Evolutionary conservation across 2,329 filamentous ascomycete genomes (phyloP).

Genomic region (Remersonia thermophila): DNA sequence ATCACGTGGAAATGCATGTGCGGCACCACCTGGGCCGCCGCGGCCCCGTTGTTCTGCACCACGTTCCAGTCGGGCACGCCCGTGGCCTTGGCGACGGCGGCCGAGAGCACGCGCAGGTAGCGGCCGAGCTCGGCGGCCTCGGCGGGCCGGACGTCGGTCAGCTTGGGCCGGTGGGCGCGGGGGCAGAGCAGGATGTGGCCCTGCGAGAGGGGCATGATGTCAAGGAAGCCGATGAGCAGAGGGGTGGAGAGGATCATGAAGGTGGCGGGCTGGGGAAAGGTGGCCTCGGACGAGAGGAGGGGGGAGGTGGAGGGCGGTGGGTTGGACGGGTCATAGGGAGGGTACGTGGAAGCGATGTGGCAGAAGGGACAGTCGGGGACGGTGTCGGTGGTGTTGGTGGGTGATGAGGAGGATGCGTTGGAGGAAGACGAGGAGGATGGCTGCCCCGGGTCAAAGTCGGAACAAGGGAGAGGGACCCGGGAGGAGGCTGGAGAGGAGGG

Average conservation of each 20-base stretch:
- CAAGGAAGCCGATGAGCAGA: constrained; percentile 73
- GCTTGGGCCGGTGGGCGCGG: constrained; percentile 62
- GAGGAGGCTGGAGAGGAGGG: too few species aligned
- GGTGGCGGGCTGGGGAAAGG: constrained; percentile 31
- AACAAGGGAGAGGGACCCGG: too few species aligned
- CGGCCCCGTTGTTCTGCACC: constrained; percentile 86
- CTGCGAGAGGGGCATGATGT: constrained; percentile 76
- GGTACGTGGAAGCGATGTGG: constrained; percentile 39
- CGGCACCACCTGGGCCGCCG: constrained; percentile 82
- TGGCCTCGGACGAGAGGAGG: constrained; percentile 22
- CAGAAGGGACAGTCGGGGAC: constrained; percentile 46
- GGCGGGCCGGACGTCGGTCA: constrained; percentile 52
- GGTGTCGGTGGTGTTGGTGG: constrained; percentile 8
- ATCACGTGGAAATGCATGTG: constrained; percentile 95
- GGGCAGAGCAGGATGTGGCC: constrained; percentile 79
- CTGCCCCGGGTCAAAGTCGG: constrained; percentile 10
- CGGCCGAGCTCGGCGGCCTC: constrained; percentile 57
- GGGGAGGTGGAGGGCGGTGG: constrained; percentile 30
- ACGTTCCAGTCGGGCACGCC: constrained; percentile 84
- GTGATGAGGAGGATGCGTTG: too few species aligned
- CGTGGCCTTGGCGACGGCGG: constrained; percentile 55
- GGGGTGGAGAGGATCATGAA: constrained; percentile 68
- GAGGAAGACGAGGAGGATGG: not conserved
- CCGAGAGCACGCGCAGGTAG: constrained; percentile 59
- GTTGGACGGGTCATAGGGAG: constrained; percentile 31